Evolutionary conservation across 1,284 basidiomycete species (phyloP).

Genomic region (Athelia psychrophila): DNA sequence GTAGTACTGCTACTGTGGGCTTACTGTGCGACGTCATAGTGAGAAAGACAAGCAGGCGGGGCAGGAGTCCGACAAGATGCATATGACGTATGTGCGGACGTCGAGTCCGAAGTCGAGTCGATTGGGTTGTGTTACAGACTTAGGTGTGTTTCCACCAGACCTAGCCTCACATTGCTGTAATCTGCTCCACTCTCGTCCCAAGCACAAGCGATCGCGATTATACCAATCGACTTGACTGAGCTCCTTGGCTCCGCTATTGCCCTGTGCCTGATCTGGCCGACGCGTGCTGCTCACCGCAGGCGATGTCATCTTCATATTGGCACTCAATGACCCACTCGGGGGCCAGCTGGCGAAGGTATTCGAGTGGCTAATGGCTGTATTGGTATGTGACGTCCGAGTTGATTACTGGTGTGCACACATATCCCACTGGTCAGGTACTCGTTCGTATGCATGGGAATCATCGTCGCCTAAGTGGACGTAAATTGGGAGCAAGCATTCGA

Average conservation of each 20-base stretch:
- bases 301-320: conserved; percentile 83
- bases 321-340: too few species aligned
- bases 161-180: conserved; percentile 73
- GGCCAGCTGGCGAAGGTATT: conserved; percentile 68
- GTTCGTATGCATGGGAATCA: conserved; percentile 76
- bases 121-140: conserved; percentile 71
- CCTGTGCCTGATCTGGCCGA: conserved; percentile 69
- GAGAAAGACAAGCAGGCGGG: too few species aligned
- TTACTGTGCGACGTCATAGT: too few species aligned
- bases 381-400: too few species aligned
- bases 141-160: conserved; percentile 69
- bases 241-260: too few species aligned
- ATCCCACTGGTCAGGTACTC: conserved; percentile 50
- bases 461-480: conserved; percentile 74
- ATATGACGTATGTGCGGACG: too few species aligned
- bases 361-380: conserved; percentile 78
- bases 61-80: too few species aligned
- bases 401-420: too few species aligned
- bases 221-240: conserved; percentile 76
- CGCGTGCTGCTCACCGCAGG: conserved; percentile 81
- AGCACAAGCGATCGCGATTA: conserved; percentile 84
- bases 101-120: too few species aligned
- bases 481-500: conserved; percentile 78
- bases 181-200: conserved; percentile 70
- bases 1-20: too few species aligned